Evolutionary conservation across 2,329 filamentous ascomycete species (phyloP).

Genomic region (Cryphonectria parasitica): DNA sequence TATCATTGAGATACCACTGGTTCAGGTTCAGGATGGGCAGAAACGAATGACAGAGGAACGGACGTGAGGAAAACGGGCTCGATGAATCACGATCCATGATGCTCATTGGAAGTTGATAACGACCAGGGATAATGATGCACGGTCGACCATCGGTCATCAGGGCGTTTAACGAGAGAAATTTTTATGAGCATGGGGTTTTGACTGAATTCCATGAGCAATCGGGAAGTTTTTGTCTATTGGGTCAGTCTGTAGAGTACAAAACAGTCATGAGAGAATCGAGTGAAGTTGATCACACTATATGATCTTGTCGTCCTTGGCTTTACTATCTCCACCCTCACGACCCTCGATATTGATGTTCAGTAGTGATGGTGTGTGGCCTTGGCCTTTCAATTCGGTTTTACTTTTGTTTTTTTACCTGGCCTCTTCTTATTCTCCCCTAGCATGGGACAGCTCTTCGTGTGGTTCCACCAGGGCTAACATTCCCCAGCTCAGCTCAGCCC

Average conservation of each 20-base stretch:
- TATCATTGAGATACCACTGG: background rate
- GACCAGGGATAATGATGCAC: background rate
- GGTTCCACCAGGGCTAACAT: background rate
- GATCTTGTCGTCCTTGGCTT: background rate
- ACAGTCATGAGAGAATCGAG: background rate
- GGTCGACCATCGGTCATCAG: background rate
- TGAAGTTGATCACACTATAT: background rate
- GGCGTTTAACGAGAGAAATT: conserved; percentile 1
- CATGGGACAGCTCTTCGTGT: background rate
- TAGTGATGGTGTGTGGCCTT: background rate
- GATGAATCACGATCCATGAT: conserved; percentile 5
- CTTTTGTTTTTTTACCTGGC: background rate
- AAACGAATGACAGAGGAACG: background rate
- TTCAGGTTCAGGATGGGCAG: background rate
- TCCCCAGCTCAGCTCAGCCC: too few relatives aligned
- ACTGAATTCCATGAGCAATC: background rate
- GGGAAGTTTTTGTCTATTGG: background rate
- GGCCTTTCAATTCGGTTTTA: background rate
- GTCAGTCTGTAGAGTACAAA: conserved; percentile 10
- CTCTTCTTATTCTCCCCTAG: background rate
- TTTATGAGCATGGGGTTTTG: background rate
- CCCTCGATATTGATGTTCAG: background rate
- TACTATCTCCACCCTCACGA: background rate
- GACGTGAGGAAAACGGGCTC: background rate
- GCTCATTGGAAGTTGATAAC: background rate